phyloP scores from a whole-genome alignment of 2,329 filamentous ascomycete species.

The Xylaria sp. region DNA sequence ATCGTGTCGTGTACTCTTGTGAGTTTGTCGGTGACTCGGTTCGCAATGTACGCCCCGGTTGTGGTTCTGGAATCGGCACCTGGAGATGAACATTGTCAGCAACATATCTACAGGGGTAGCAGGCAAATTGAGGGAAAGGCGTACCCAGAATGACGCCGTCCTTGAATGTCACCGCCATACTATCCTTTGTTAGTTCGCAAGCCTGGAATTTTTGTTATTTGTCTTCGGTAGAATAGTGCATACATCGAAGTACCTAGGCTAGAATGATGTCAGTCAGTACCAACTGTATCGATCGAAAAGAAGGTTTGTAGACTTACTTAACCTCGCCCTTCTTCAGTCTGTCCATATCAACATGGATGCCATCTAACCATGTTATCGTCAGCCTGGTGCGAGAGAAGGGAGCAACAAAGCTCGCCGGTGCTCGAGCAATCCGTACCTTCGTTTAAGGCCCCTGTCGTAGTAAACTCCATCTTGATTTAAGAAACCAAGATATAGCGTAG shows the following conservation, averaged over 20 bases:
- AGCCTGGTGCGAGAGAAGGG: constrained; percentile 42
- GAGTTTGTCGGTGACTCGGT: constrained; percentile 98
- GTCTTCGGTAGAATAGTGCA: constrained; percentile 50
- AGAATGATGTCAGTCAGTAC: constrained; percentile 35
- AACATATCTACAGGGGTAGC: constrained; percentile 15
- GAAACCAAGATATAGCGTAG: not conserved
- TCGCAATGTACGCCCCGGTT: constrained; percentile 97
- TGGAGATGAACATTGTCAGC: constrained; percentile 46
- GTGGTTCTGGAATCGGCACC: constrained; percentile 97
- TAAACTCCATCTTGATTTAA: constrained; percentile 68
- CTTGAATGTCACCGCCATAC: constrained; percentile 99
- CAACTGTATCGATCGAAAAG: constrained; percentile 46
- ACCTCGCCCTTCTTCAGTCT: constrained; percentile 98
- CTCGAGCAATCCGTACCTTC: constrained; percentile 62
- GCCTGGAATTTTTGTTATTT: constrained; percentile 11
- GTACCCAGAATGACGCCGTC: constrained; percentile 92
- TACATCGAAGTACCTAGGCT: constrained; percentile 98
- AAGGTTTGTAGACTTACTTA: constrained; percentile 73
- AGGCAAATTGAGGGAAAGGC: constrained; percentile 40
- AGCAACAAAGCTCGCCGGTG: constrained; percentile 26
- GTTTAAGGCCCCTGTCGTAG: constrained; percentile 69
- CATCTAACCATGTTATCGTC: constrained; percentile 71
- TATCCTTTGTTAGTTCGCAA: constrained; percentile 53
- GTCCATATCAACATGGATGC: constrained; percentile 99
- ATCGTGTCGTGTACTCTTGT: constrained; percentile 99